A percentile compares a stretch with the other conserved stretches of the same genome.
Conservation (phyloP, 2,329 filamentous ascomycete genomes). For the Aureobasidium subglaciale region DNA sequence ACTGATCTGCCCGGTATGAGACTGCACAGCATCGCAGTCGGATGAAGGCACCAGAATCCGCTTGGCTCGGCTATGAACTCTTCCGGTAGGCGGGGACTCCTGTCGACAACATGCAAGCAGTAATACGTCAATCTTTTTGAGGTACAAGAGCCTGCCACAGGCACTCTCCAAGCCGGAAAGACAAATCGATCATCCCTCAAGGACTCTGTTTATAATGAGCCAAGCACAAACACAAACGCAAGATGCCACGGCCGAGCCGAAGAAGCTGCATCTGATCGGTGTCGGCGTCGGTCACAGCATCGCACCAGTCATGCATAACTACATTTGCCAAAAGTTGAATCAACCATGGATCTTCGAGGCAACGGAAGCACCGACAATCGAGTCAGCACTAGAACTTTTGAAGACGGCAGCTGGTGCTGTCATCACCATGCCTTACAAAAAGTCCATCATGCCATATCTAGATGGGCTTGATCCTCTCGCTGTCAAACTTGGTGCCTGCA, state of each 20-base stretch:
- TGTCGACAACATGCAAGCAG: too few species aligned
- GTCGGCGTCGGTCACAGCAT: constrained; percentile 37
- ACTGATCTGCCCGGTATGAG: too few species aligned
- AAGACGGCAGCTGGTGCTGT: constrained; percentile 27
- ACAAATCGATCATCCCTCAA: too few species aligned
- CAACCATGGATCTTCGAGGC: constrained; percentile 32
- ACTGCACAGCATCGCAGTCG: too few species aligned
- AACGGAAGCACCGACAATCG: constrained; percentile 29
- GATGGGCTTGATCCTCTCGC: constrained; percentile 33
- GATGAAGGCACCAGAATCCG: too few species aligned
- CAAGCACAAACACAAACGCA: not conserved
- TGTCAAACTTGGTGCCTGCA: constrained; percentile 33
- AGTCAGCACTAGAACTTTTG: constrained; percentile 28
- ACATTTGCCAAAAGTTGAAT: constrained; percentile 30
- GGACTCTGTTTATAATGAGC: too few species aligned
- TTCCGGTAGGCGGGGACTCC: too few species aligned
- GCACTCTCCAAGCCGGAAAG: too few species aligned
- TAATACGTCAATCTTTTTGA: too few species aligned
- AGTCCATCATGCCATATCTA: constrained; percentile 29
- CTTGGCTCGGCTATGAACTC: too few species aligned
- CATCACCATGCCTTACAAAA: constrained; percentile 41
- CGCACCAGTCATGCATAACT: constrained; percentile 35
- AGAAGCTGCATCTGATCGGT: constrained; percentile 32
- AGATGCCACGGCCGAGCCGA: not conserved
- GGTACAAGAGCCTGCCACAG: too few species aligned